Evolutionary conservation across 352 stramenopile genomes (phyloP).

Genomic region (Phytophthora foliorum): DNA sequence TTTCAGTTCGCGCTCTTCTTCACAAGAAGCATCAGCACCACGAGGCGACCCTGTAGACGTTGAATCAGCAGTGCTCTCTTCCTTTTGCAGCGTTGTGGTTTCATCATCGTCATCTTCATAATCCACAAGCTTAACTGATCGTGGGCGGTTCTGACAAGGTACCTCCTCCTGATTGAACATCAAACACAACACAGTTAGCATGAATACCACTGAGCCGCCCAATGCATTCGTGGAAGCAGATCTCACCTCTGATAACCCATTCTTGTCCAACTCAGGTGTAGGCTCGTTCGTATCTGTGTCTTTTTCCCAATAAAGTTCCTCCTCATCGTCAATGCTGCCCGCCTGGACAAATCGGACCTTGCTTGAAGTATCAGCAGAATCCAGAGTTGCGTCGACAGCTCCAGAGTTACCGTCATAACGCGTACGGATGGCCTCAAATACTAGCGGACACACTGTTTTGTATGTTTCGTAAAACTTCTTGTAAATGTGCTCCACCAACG

Average conservation of each 20-base stretch:
- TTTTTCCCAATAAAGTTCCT: slow-evolving; percentile 86
- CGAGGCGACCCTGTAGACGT: slow-evolving; percentile 17
- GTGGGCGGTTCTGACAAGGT: slow-evolving; percentile 47
- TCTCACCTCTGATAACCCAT: slow-evolving; percentile 56
- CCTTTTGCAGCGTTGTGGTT: slow-evolving; percentile 35
- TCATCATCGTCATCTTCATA: slow-evolving; percentile 80
- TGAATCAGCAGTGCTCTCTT: slow-evolving; percentile 41
- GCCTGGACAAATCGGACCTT: slow-evolving; percentile 69
- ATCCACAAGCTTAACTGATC: slow-evolving; percentile 72
- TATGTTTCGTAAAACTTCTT: slow-evolving; percentile 84
- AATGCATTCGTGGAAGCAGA: not conserved
- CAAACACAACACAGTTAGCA: slow-evolving; percentile 9
- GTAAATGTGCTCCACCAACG: slow-evolving; percentile 81
- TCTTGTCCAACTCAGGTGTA: slow-evolving; percentile 51
- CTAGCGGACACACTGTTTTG: slow-evolving; percentile 72
- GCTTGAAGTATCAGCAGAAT: slow-evolving; percentile 32
- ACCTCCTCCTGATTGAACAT: slow-evolving; percentile 52
- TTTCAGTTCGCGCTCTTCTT: slow-evolving; percentile 66
- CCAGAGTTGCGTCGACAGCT: slow-evolving; percentile 19
- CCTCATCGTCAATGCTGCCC: slow-evolving; percentile 71
- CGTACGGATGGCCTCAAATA: slow-evolving; percentile 77
- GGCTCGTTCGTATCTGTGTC: slow-evolving; percentile 57
- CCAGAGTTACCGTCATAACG: slow-evolving; percentile 66
- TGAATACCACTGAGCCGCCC: not conserved
- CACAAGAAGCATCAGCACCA: slow-evolving; percentile 21